Evolutionary conservation across 2,329 filamentous ascomycete species (phyloP).

Genomic region (Microascus cirrosus): DNA sequence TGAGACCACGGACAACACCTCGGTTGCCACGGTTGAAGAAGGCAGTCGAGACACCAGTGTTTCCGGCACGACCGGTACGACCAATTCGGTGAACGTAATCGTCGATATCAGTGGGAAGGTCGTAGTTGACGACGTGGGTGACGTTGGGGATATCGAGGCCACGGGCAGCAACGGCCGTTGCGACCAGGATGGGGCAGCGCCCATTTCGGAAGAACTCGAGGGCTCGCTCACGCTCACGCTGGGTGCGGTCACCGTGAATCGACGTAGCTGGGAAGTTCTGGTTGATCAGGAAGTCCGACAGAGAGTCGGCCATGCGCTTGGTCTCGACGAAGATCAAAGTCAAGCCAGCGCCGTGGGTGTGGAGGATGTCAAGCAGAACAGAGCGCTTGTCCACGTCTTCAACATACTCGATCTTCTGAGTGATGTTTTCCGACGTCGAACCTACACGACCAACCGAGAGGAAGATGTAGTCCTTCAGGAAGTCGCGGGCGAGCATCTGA

Average conservation of each 20-base stretch:
- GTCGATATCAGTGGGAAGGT: constrained; percentile 96
- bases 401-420: constrained; percentile 96
- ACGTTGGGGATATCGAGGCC: constrained; percentile 94
- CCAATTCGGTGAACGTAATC: constrained; percentile 99
- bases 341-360: constrained; percentile 80
- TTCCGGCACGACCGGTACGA: constrained; percentile 98
- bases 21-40: constrained; percentile 99
- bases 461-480: constrained; percentile 99
- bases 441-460: constrained; percentile 96
- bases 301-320: constrained; percentile 97
- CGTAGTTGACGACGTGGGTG: constrained; percentile 97
- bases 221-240: constrained; percentile 96
- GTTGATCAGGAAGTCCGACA: constrained; percentile 97
- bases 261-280: constrained; percentile 97
- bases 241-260: constrained; percentile 96
- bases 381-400: constrained; percentile 97
- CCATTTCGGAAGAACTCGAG: constrained; percentile 95
- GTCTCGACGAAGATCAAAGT: constrained; percentile 99
- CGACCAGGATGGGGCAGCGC: constrained; percentile 91
- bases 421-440: constrained; percentile 99
- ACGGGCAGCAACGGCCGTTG: constrained; percentile 87
- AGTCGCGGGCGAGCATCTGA: constrained; percentile 96
- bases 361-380: constrained; percentile 90
- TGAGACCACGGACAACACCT: constrained; percentile 88
- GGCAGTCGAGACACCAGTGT: constrained; percentile 94